Conservation (phyloP, 2,329 filamentous ascomycete genomes). For the Orbilia ellipsospora region DNA sequence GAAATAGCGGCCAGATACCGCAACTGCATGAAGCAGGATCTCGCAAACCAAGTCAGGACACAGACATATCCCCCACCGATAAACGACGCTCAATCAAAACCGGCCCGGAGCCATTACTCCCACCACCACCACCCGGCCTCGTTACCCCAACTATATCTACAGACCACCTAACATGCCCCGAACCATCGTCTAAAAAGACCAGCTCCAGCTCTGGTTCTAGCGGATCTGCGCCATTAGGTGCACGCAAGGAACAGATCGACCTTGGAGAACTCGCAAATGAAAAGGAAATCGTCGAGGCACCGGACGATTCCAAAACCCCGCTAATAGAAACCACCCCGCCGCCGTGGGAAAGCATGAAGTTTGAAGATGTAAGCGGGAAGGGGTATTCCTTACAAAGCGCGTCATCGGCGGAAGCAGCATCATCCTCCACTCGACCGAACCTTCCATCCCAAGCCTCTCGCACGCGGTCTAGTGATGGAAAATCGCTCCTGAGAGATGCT, state of each 20-base stretch:
- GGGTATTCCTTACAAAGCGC: constrained; percentile 18
- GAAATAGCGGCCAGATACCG: constrained; percentile 26
- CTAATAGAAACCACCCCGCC: constrained; percentile 23
- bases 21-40: constrained; percentile 41
- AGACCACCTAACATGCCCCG: constrained; percentile 23
- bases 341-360: constrained; percentile 41
- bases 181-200: background rate
- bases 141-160: constrained; percentile 32
- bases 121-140: constrained; percentile 31
- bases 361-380: constrained; percentile 44
- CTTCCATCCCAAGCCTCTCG: constrained; percentile 2
- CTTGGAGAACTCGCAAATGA: constrained; percentile 29
- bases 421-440: background rate
- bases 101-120: constrained; percentile 37
- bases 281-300: constrained; percentile 34
- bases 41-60: constrained; percentile 47
- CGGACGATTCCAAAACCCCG: constrained; percentile 24
- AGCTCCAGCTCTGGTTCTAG: constrained; percentile 12
- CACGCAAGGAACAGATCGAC: constrained; percentile 37
- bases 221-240: constrained; percentile 23
- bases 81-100: constrained; percentile 41
- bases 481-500: constrained; percentile 13
- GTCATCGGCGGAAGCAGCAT: constrained; percentile 23
- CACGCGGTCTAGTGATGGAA: constrained; percentile 12
- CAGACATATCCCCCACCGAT: constrained; percentile 36